These are phyloP conservation scores for Decorospora gaudefroyi DNA, from an alignment of 2,329 filamentous ascomycete species.

Conservation along the genomic window DNA sequence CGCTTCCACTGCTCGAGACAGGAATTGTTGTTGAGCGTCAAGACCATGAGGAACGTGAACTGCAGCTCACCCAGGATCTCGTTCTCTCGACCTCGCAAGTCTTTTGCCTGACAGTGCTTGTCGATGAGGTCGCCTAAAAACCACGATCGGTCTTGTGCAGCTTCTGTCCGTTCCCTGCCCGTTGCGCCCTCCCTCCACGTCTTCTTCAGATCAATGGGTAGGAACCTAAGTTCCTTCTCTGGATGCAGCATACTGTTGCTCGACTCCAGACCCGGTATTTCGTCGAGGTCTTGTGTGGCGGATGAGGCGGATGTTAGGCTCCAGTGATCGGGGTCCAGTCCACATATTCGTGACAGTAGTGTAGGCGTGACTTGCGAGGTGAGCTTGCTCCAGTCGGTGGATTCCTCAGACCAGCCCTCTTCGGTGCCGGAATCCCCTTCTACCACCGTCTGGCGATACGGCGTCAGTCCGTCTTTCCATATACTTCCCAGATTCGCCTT, in stretches of 20 bases:
- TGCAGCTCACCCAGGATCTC: constrained; percentile 62
- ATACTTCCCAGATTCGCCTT: constrained; percentile 61
- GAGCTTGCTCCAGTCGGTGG: constrained; percentile 58
- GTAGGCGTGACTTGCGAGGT: constrained; percentile 56
- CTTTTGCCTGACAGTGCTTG: constrained; percentile 45
- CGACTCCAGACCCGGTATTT: constrained; percentile 61
- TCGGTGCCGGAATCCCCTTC: constrained; percentile 35
- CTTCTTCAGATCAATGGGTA: constrained; percentile 64
- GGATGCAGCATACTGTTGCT: constrained; percentile 38
- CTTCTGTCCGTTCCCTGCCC: constrained; percentile 65
- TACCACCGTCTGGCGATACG: constrained; percentile 52
- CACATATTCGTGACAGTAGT: constrained; percentile 58
- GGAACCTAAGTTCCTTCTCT: constrained; percentile 55
- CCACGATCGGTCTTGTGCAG: constrained; percentile 66
- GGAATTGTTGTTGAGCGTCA: constrained; percentile 68
- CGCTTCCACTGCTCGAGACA: constrained; percentile 70
- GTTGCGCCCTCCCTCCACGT: constrained; percentile 66
- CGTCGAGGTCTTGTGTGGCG: constrained; percentile 60
- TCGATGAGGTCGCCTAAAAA: constrained; percentile 59
- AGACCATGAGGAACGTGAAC: constrained; percentile 65
- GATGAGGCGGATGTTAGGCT: constrained; percentile 62
- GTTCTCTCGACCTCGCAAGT: constrained; percentile 32
- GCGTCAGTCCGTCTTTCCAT: constrained; percentile 59
- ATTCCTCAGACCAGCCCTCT: constrained; percentile 48
- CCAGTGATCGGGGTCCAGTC: constrained; percentile 56